Evolutionary conservation across 2,329 filamentous ascomycete genomes (phyloP), one percentile per base, ranked within the genome.

Genomic region (Verticillium zaregamsianum): DNA sequence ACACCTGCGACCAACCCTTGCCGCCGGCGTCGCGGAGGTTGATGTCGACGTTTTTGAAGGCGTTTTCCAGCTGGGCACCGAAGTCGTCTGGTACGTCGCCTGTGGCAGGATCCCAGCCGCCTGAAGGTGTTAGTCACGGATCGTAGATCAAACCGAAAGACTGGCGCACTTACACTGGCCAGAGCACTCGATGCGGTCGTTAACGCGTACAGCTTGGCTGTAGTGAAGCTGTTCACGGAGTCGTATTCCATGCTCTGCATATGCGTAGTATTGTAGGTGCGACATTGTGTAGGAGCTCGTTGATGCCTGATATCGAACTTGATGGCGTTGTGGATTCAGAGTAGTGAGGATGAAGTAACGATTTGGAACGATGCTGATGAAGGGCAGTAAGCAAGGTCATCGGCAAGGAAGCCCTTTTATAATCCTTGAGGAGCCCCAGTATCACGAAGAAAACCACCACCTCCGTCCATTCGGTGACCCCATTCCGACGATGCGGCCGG

Each of bases 11-110:
- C 78, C 78, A 81, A 4, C 78, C 79, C 61, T 80, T 75, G 1
- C 79, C 80, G 5, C 82, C 82, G 1, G 80, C 80, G 20, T 75
- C 60, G 35, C 72, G 75, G 5, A 84, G 67, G 9, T 66, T 68
- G 2, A 74, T 64, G 1, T 85, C 79, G 5, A 84, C 77, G 57
- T 83, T 85, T 1, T 66, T 67, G 66, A 85, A 84, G 0, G 80
- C 77, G 63, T 75, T 72, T 57, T 76, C 74, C 57, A 79, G 76
- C 56, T 79, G 70, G 0, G 66, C 68, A 55, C 71, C 70, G 58
- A 76, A 70, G 17, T 74, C 72, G 5, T 37, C 65, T n/a, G 66
- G 31, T 49, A 78, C 25, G 6, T 65, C 55, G 6, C 61, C 63
- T 0, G 63, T 66, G 12, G 52, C 45, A 5, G 56, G 58, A 15